Percentiles rank a stretch among this genome's conserved stretches.
Evolutionary conservation across 139 green algal species (phyloP).

Genomic region (Chlamydomonas schloesseri): DNA sequence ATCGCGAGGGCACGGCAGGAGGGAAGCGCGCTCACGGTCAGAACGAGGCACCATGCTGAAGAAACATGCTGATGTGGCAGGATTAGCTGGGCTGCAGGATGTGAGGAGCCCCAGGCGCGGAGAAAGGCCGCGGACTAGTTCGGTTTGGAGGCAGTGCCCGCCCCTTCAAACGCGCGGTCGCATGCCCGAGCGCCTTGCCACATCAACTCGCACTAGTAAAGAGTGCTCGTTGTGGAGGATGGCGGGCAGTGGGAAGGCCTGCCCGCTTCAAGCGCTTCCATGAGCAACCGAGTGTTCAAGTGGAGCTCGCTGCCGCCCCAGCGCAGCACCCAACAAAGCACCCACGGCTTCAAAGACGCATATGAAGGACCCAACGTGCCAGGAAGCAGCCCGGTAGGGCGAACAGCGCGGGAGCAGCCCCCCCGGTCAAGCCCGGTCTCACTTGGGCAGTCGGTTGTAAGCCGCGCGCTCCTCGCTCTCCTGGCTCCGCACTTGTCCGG

Average conservation of each 20-base stretch:
- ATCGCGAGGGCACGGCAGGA: neutral
- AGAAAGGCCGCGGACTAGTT: too few relatives aligned
- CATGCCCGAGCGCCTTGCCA: too few relatives aligned
- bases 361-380: neutral
- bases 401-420: neutral
- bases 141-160: too few relatives aligned
- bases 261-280: neutral
- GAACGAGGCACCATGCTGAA: too few relatives aligned
- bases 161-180: too few relatives aligned
- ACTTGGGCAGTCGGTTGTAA: constrained; percentile 26
- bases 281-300: constrained; percentile 25
- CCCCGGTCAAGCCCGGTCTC: constrained; percentile 24
- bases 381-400: neutral
- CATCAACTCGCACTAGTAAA: neutral
- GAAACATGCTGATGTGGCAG: too few relatives aligned
- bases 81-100: too few relatives aligned
- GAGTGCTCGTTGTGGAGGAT: neutral
- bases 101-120: too few relatives aligned
- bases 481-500: neutral
- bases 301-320: neutral
- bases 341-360: neutral
- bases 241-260: too few relatives aligned
- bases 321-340: neutral
- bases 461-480: neutral
- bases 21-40: neutral